Evolutionary conservation across 352 stramenopile genomes (phyloP).

Genomic region (Globisporangium iwayamae): DNA sequence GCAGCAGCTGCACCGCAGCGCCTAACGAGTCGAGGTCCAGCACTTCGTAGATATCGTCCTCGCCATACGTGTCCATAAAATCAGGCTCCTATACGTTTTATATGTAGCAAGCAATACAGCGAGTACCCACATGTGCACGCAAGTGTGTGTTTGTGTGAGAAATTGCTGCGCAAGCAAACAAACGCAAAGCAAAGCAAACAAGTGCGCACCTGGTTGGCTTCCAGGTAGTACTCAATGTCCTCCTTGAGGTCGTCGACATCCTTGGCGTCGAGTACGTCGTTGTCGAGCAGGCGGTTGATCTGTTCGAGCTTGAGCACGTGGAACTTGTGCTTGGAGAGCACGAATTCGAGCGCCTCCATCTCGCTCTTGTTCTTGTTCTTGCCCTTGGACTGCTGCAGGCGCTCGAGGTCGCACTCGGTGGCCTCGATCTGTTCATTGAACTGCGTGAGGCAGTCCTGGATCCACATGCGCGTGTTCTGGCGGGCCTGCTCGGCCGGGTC

Average conservation of each 20-base stretch:
- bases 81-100: constrained; percentile 69
- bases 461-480: constrained; percentile 80
- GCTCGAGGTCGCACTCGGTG: constrained; percentile 79
- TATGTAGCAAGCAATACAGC: not conserved
- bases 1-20: constrained; percentile 61
- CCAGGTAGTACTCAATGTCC: constrained; percentile 98
- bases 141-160: not conserved
- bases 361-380: constrained; percentile 94
- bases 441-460: constrained; percentile 74
- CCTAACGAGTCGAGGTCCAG: constrained; percentile 92
- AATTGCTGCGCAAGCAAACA: not conserved
- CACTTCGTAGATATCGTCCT: constrained; percentile 94
- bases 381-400: constrained; percentile 82
- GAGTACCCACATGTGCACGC: not conserved
- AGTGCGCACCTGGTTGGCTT: constrained; percentile 71
- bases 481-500: constrained; percentile 85
- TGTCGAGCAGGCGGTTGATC: constrained; percentile 97
- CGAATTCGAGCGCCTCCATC: constrained; percentile 90
- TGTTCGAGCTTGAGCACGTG: constrained; percentile 98
- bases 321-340: constrained; percentile 93
- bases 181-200: not conserved
- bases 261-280: constrained; percentile 91
- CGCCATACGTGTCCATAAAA: constrained; percentile 90
- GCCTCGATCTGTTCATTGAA: constrained; percentile 90
- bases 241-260: constrained; percentile 96